Evolutionary conservation across 2,329 filamentous ascomycete species (phyloP).

Genomic region (Neopestalotiopsis sp.): DNA sequence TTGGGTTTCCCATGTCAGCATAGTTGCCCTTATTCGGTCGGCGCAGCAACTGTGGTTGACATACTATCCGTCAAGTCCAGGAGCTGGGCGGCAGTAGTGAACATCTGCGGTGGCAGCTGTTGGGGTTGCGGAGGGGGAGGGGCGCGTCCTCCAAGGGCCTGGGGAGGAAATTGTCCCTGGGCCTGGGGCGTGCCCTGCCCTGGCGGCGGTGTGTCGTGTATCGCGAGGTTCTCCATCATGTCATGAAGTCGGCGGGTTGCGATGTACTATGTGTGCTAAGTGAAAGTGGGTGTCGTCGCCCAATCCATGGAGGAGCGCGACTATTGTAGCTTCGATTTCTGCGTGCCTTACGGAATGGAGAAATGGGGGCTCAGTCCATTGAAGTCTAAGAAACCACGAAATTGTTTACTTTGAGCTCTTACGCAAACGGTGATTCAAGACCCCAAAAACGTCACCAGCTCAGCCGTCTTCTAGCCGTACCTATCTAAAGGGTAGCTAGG

Average conservation of each 20-base stretch:
- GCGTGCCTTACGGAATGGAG: not conserved
- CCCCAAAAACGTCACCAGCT: constrained; percentile 10
- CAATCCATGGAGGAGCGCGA: constrained; percentile 22
- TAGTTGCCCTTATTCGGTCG: not conserved
- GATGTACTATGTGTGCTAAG: constrained; percentile 7
- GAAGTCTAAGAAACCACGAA: not conserved
- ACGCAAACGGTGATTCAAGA: not conserved
- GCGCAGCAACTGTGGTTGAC: constrained; percentile 36
- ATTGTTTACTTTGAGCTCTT: not conserved
- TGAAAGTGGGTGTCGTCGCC: constrained; percentile 18
- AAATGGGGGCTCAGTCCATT: constrained; percentile 9
- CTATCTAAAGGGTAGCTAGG: not conserved
- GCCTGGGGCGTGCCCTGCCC: constrained; percentile 36
- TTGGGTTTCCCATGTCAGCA: constrained; percentile 32
- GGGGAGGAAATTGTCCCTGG: constrained; percentile 24
- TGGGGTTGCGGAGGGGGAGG: constrained; percentile 53
- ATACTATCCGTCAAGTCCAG: constrained; percentile 97
- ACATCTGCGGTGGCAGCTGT: constrained; percentile 92
- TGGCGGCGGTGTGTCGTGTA: constrained; percentile 54
- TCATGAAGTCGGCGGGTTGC: constrained; percentile 27
- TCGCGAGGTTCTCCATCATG: constrained; percentile 60
- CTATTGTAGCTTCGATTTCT: not conserved
- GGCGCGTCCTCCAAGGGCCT: constrained; percentile 32
- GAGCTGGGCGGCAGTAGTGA: constrained; percentile 94
- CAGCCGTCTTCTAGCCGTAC: not conserved